These are phyloP conservation scores for Phaseolus lunatus DNA, from an alignment of 306 rosid species.

Conservation along the genomic window DNA sequence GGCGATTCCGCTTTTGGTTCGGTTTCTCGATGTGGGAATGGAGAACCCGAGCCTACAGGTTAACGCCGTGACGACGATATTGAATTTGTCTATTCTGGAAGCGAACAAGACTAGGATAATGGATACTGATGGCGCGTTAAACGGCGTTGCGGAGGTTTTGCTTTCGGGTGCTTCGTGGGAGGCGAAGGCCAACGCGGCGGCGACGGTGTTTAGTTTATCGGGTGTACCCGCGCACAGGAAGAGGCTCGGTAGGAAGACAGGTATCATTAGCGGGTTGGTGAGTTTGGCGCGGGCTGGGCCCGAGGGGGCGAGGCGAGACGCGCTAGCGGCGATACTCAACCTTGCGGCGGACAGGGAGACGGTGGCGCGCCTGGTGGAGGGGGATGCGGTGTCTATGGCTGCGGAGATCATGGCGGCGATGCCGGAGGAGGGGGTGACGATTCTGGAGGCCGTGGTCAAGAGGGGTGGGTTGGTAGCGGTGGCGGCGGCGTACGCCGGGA, in stretches of 20 bases:
- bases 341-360: constrained; percentile 78
- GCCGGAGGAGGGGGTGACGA: constrained; percentile 79
- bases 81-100: constrained; percentile 79
- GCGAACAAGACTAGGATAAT: constrained; percentile 72
- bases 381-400: constrained; percentile 67
- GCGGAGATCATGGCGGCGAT: constrained; percentile 57
- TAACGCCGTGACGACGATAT: constrained; percentile 84
- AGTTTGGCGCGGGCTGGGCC: constrained; percentile 75
- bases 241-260: constrained; percentile 72
- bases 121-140: constrained; percentile 80
- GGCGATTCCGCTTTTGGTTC: constrained; percentile 73
- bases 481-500: constrained; percentile 60
- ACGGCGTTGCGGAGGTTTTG: constrained; percentile 75
- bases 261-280: constrained; percentile 69
- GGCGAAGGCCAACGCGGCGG: constrained; percentile 93
- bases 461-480: constrained; percentile 80
- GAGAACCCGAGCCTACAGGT: constrained; percentile 66
- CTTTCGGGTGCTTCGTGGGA: constrained; percentile 84
- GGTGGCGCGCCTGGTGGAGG: constrained; percentile 67
- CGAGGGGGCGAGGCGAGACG: constrained; percentile 61
- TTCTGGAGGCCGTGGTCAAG: constrained; percentile 80
- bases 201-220: constrained; percentile 77
- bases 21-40: constrained; percentile 49
- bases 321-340: constrained; percentile 77
- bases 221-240: constrained; percentile 58